Percentiles rank a stretch among this genome's conserved stretches.
Conservation (phyloP, 1,284 basidiomycete species). For the Puccinia hordei region DNA sequence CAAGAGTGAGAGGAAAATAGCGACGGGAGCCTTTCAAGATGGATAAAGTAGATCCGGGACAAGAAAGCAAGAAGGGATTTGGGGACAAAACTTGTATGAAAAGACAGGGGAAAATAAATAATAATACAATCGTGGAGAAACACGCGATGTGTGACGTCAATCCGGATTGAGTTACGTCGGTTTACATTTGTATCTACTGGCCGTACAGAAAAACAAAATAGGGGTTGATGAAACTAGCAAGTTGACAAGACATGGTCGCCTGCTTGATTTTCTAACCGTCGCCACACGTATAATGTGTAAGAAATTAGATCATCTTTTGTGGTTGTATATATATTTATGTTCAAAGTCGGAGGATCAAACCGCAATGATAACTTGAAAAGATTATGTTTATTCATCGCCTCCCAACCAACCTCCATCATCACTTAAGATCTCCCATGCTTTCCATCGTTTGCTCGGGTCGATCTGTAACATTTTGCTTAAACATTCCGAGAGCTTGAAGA, state of each 20-base stretch:
- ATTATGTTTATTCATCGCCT: neutral
- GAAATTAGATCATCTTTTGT: too few species aligned
- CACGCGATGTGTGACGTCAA: too few species aligned
- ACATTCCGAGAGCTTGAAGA: conserved; percentile 79
- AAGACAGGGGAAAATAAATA: neutral
- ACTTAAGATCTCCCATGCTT: conserved; percentile 76
- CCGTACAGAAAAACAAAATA: neutral
- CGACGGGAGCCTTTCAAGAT: too few species aligned
- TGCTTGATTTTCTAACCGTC: too few species aligned
- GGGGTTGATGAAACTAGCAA: neutral
- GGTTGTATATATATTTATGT: too few species aligned
- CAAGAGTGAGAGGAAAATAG: neutral
- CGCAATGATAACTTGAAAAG: neutral
- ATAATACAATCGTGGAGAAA: neutral
- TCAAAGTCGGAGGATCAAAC: neutral
- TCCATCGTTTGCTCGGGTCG: conserved; percentile 78
- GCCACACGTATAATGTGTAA: too few species aligned
- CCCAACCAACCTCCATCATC: conserved; percentile 62
- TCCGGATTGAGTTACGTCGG: neutral
- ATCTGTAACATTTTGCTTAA: conserved; percentile 87
- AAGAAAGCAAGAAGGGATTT: neutral
- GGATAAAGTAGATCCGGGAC: too few species aligned
- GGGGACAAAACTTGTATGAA: neutral
- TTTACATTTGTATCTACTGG: neutral
- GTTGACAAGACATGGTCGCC: neutral